phyloP scores from a whole-genome alignment of 257 asterid genomes.

The Fraxinus excelsior region DNA sequence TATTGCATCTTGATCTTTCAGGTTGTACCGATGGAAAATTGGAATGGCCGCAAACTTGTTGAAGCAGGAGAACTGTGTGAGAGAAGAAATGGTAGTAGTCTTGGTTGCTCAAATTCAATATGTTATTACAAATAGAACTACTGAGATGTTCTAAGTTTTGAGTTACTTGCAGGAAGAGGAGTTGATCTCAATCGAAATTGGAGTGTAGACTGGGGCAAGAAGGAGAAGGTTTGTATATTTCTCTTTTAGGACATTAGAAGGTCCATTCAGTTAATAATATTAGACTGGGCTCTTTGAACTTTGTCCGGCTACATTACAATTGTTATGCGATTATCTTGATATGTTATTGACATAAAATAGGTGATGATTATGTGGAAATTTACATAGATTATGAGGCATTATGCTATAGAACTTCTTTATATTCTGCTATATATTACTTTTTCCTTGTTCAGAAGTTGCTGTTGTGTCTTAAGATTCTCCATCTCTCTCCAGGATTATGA shows the following conservation, averaged over 20 bases:
- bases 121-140: constrained; percentile 8
- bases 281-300: constrained; percentile 13
- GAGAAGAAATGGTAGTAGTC: constrained; percentile 80
- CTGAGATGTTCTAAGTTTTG: constrained; percentile 17
- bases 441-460: background rate
- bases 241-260: constrained; percentile 16
- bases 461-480: constrained; percentile 28
- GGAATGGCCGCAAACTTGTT: constrained; percentile 91
- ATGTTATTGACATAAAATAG: background rate
- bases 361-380: background rate
- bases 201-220: constrained; percentile 99
- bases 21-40: constrained; percentile 90
- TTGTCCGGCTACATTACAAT: constrained; percentile 9
- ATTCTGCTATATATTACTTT: background rate
- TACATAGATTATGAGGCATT: background rate
- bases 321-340: constrained; percentile 1
- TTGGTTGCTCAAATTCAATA: constrained; percentile 15
- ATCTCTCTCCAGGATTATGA: constrained; percentile 75
- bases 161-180: constrained; percentile 75
- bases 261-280: background rate
- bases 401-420: background rate
- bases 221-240: constrained; percentile 71
- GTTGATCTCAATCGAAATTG: constrained; percentile 96
- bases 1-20: constrained; percentile 38
- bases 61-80: constrained; percentile 97